Conservation (phyloP, 768 basidiomycete genomes). For the Mycena kentingensis region DNA sequence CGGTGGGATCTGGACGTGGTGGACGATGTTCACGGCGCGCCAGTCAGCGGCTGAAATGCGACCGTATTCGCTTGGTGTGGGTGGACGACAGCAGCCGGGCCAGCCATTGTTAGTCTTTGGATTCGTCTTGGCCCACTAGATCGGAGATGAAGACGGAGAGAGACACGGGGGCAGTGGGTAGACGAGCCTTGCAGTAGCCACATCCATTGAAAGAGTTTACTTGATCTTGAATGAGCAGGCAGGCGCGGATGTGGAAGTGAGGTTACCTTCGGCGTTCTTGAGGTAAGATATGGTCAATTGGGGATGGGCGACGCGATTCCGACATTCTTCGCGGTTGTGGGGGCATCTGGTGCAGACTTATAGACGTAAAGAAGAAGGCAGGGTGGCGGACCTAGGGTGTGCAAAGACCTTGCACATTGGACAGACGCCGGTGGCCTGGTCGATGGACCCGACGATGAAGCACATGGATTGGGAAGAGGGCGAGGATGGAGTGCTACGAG, state of each 20-base stretch:
- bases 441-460: slow-evolving; percentile 66
- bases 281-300: slow-evolving; percentile 76
- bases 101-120: slow-evolving; percentile 75
- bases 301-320: slow-evolving; percentile 73
- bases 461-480: slow-evolving; percentile 52
- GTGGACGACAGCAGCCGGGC: slow-evolving; percentile 89
- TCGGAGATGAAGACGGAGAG: slow-evolving; percentile 27
- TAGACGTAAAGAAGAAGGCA: slow-evolving; percentile 22
- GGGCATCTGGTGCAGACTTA: slow-evolving; percentile 61
- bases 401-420: slow-evolving; percentile 87
- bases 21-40: slow-evolving; percentile 75
- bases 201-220: slow-evolving; percentile 85
- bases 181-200: slow-evolving; percentile 83
- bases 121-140: slow-evolving; percentile 71
- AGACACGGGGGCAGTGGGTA: slow-evolving; percentile 19
- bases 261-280: slow-evolving; percentile 83
- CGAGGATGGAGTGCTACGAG: slow-evolving; percentile 15
- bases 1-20: slow-evolving; percentile 70
- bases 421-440: slow-evolving; percentile 67
- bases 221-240: slow-evolving; percentile 33
- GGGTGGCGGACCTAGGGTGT: slow-evolving; percentile 53
- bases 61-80: slow-evolving; percentile 57
- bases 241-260: slow-evolving; percentile 11
- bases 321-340: slow-evolving; percentile 73
- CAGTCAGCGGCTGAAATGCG: slow-evolving; percentile 75